Evolutionary conservation across 768 basidiomycete genomes (phyloP).

Genomic region (Paxillus involutus): DNA sequence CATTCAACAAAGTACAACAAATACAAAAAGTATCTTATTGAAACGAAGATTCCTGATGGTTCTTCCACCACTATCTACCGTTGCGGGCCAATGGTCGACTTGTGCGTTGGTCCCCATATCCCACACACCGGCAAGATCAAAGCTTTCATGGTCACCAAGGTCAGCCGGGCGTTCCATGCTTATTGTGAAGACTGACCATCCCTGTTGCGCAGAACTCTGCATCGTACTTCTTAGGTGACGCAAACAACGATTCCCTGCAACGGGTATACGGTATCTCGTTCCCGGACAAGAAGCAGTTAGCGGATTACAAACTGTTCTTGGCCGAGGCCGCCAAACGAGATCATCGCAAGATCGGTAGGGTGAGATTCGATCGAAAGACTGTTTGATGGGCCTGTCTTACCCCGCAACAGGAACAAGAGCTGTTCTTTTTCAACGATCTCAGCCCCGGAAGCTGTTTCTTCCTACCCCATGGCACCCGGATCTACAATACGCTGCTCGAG

Average conservation of each 20-base stretch:
- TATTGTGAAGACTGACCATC: background rate
- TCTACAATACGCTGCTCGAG: slow-evolving; percentile 92
- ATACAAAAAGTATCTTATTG: slow-evolving; percentile 95
- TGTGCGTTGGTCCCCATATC: slow-evolving; percentile 96
- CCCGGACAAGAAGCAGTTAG: slow-evolving; percentile 94
- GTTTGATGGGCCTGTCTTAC: background rate
- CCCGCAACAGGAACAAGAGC: slow-evolving; percentile 76
- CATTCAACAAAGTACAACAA: slow-evolving; percentile 82
- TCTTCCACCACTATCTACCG: slow-evolving; percentile 97
- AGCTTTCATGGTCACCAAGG: slow-evolving; percentile 96
- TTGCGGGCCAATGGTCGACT: slow-evolving; percentile 97
- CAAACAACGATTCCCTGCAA: slow-evolving; percentile 91
- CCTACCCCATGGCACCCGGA: slow-evolving; percentile 93
- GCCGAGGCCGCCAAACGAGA: slow-evolving; percentile 98
- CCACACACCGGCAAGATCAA: slow-evolving; percentile 98
- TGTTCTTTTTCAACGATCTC: slow-evolving; percentile 98
- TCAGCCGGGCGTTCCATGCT: slow-evolving; percentile 22
- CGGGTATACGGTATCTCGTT: slow-evolving; percentile 98
- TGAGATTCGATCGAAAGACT: slow-evolving; percentile 22
- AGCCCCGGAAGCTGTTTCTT: slow-evolving; percentile 97
- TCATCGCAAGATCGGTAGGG: slow-evolving; percentile 93
- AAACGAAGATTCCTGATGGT: slow-evolving; percentile 94
- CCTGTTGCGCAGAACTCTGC: slow-evolving; percentile 74
- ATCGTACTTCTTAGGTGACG: slow-evolving; percentile 95
- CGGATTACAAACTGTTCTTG: slow-evolving; percentile 94